Base-by-base conservation (phyloP, 345 rosid species). In the Brassica cretica region DNA sequence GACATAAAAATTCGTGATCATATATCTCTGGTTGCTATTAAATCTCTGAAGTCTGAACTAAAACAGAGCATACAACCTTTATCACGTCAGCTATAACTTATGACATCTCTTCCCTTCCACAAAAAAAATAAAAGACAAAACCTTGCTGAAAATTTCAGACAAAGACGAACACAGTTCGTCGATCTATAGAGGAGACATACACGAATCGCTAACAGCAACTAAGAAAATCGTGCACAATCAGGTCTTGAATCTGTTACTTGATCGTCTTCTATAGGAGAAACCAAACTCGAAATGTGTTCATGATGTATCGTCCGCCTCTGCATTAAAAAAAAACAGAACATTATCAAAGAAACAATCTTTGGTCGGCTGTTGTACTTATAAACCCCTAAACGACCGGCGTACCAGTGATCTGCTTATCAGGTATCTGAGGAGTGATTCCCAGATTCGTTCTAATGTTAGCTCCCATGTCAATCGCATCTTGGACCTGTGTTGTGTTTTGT, bases 381-480 rank as follows among this genome's bases (percentile, higher is more conserved):
- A 53, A 16, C 60, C 60, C 60, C 8, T 15, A 53, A 15, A 53
- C 56, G 24, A 53, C 21, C 24, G 37, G 5, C 39, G 25, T 74
- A 74, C 82, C 82, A 3, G 74, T 73, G 18, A 68, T 61, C 12
- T 37, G 16, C 21, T 80, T 80, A 4, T 75, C 49, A 19, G 82
- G 82, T n/a, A 70, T 63, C 16, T 70, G 78, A 56, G 76, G 70
- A 75, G 51, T 2, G 75, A 80, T 59, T 53, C 89, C 80, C 8
- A 89, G 79, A 60, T 79, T 76, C 0, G 81, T 80, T 82, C 90
- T 85, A 5, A 88, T 70, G 60, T 59, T 78, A 2, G 78, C 84
- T 25, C 93, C 91, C 24, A 83, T 11, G 11, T 86, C 83, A 18
- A 85, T 53, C 37, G 87, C 78, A 73, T 89, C 90, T 79, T 89